Conservation (phyloP, 73 alveolate genomes). For the Loxodes magnus region DNA sequence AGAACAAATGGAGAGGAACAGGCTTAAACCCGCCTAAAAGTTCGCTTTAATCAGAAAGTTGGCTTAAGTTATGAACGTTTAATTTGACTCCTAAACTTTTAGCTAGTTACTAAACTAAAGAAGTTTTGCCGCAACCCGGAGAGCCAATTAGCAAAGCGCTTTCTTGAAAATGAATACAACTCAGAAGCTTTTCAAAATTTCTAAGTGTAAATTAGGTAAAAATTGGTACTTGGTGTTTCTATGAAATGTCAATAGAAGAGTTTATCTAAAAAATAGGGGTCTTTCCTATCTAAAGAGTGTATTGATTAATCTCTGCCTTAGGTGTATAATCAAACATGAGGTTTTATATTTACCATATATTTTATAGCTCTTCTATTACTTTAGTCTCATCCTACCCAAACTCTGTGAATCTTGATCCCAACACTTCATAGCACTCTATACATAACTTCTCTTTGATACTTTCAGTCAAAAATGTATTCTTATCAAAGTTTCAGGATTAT, state of each 20-base stretch:
- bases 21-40: slow-evolving; percentile 98
- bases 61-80: slow-evolving; percentile 83
- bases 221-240: slow-evolving; percentile 11
- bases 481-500: too few relatives aligned
- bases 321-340: slow-evolving; percentile 14
- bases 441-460: too few relatives aligned
- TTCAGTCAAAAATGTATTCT: too few relatives aligned
- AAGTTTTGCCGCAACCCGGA: slow-evolving; percentile 97
- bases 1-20: slow-evolving; percentile 58
- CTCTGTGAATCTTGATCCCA: too few relatives aligned
- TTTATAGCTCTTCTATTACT: background rate
- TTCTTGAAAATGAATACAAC: slow-evolving; percentile 56
- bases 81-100: slow-evolving; percentile 66
- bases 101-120: slow-evolving; percentile 78
- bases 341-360: background rate
- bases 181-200: slow-evolving; percentile 42
- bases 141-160: slow-evolving; percentile 87
- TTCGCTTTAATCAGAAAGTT: slow-evolving; percentile 90
- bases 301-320: slow-evolving; percentile 12
- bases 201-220: slow-evolving; percentile 35
- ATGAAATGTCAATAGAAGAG: slow-evolving; percentile 12
- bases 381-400: background rate
- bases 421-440: too few relatives aligned
- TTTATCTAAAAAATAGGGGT: slow-evolving; percentile 13
- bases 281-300: slow-evolving; percentile 12